Evolutionary conservation across 805 yeast genomes (phyloP), one percentile per base, ranked within the genome.

Genomic region (Wickerhamomyces silvicola): DNA sequence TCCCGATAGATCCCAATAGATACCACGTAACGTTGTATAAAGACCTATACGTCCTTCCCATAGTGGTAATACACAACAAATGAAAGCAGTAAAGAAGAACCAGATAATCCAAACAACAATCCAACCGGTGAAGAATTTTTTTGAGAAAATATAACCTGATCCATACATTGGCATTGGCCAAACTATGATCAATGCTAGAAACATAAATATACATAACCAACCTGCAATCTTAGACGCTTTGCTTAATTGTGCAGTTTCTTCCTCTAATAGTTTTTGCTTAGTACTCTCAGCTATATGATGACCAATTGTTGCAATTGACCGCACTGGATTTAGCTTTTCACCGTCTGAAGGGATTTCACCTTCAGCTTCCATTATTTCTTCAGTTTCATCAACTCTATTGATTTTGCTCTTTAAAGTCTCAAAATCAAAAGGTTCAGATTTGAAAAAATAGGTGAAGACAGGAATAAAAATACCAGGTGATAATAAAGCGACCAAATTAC

Each of bases 131-230:
- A 86, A 87, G 60, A 84, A 84, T 35, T 56, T 58, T 55, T 73
- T 78, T 32, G 84, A 74, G 59, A 86, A 87, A 24, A 86, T 65
- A 51, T 86, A 86, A 4, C 72, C 68, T 5, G 80, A 52, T 20
- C 95, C 96, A 55, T 80, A 86, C 92, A 87, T 80, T 43, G 96
- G 95, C 86, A 86, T 82, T 48, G 96, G 96, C 92, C 94, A 85
- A 19, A 86, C 50, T 17, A 87, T 69, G 20, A 86, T 59, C 30
- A 86, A 60, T 28, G 79, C 66, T 7, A 84, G 44, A 6, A 85
- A 75, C 43, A 84, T 66, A 26, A 70, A 59, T 3, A 72, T 56
- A 52, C 88, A 81, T 24, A 82, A 60, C 33, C 60, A 60, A 22
- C 73, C 70, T 2, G 88, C 92, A 24, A 61, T 59, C 45, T 70